phyloP scores from a whole-genome alignment of 73 alveolate species.

The Blepharisma japonicum region DNA sequence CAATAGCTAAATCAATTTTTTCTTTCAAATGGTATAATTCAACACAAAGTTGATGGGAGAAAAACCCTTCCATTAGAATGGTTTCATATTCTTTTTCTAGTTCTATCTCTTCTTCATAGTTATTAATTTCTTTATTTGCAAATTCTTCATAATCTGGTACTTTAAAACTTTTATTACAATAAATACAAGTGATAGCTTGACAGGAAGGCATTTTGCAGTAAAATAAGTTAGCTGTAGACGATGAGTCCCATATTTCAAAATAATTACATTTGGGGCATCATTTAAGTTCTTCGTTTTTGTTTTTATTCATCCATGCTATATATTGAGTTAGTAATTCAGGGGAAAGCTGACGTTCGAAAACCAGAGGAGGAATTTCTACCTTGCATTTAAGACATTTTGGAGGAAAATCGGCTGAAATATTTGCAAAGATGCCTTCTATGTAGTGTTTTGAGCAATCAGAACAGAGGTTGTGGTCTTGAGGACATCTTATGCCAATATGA shows the following conservation, averaged over 20 bases:
- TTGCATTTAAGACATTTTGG: conserved; percentile 28
- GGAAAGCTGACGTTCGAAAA: conserved; percentile 31
- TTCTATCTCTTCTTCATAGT: not conserved
- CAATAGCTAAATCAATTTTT: conserved; percentile 30
- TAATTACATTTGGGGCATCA: conserved; percentile 41
- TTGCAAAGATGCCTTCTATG: conserved; percentile 11
- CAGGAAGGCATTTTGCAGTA: conserved; percentile 30
- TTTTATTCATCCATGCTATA: not conserved
- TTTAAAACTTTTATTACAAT: conserved; percentile 22
- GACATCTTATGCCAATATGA: conserved; percentile 27
- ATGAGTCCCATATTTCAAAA: conserved; percentile 43
- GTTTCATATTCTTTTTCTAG: not conserved
- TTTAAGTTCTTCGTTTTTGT: conserved; percentile 8
- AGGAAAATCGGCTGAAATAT: conserved; percentile 18
- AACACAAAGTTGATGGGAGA: conserved; percentile 24
- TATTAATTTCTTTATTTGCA: not conserved
- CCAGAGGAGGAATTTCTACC: not conserved
- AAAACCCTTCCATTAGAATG: not conserved
- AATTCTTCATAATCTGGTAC: not conserved
- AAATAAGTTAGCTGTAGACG: conserved; percentile 29
- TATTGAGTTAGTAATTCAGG: not conserved
- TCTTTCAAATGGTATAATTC: conserved; percentile 26
- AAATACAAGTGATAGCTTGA: conserved; percentile 3
- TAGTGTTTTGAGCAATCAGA: conserved; percentile 9
- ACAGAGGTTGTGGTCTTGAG: conserved; percentile 32